Evolutionary conservation across 805 yeast genomes (phyloP).

Genomic region (Hanseniaspora lachancei): DNA sequence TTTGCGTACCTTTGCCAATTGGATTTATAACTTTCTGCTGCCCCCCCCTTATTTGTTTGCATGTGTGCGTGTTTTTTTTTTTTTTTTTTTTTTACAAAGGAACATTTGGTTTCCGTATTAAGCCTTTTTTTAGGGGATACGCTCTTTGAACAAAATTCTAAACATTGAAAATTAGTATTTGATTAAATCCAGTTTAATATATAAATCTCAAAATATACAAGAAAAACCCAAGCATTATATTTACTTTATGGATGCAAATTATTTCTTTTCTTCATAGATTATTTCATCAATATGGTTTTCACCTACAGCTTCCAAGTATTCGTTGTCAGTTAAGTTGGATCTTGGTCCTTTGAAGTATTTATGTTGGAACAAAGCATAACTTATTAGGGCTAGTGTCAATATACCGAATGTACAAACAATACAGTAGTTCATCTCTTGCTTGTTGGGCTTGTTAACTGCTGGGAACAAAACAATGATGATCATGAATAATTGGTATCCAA

Average conservation of each 20-base stretch:
- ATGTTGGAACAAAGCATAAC: constrained; percentile 40
- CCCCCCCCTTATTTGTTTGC: too few relatives aligned
- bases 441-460: constrained; percentile 26
- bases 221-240: not conserved
- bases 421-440: constrained; percentile 52
- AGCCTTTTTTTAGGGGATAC: not conserved
- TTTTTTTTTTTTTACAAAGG: too few relatives aligned
- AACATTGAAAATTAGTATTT: not conserved
- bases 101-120: too few relatives aligned
- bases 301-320: constrained; percentile 20
- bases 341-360: constrained; percentile 46
- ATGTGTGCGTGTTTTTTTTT: too few relatives aligned
- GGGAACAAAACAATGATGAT: constrained; percentile 53
- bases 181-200: too few relatives aligned
- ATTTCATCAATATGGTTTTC: constrained; percentile 15
- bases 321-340: constrained; percentile 21
- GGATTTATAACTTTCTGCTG: too few relatives aligned
- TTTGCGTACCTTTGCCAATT: too few relatives aligned
- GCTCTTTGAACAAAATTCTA: too few relatives aligned
- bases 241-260: not conserved
- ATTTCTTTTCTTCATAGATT: not conserved
- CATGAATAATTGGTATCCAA: constrained; percentile 37
- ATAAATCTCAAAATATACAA: not conserved
- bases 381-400: constrained; percentile 40
- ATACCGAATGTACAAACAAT: constrained; percentile 46